phyloP scores from a whole-genome alignment of 179 eudicot species.

The Beta lomatogona region DNA sequence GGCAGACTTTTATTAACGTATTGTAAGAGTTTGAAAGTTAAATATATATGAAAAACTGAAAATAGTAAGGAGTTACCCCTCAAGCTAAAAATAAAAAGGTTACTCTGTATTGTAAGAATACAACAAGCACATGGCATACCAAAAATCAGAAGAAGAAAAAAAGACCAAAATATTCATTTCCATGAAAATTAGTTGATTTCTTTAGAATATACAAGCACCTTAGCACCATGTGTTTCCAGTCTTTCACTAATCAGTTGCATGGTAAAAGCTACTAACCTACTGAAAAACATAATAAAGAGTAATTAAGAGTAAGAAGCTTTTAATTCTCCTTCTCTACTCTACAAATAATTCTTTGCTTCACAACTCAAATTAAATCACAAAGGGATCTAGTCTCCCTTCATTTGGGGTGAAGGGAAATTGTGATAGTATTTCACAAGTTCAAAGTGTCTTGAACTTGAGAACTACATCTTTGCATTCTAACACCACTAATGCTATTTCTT shows the following conservation, averaged over 20 bases:
- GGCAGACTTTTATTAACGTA: too few species aligned
- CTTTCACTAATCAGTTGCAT: not conserved
- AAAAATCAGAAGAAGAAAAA: not conserved
- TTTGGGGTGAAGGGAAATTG: not conserved
- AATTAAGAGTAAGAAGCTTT: conserved; percentile 1
- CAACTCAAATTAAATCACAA: not conserved
- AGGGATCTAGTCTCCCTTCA: not conserved
- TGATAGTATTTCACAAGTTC: conserved; percentile 21
- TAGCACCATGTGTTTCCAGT: conserved; percentile 8
- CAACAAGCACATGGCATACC: not conserved
- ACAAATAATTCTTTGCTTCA: not conserved
- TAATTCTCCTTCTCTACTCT: conserved; percentile 8
- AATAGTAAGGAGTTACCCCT: too few species aligned
- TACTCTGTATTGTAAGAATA: not conserved
- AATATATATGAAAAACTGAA: too few species aligned
- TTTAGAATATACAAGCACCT: conserved; percentile 29
- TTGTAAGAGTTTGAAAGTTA: too few species aligned
- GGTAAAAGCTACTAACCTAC: not conserved
- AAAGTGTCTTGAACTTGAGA: conserved; percentile 51
- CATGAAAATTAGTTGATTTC: conserved; percentile 12
- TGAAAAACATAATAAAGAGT: not conserved
- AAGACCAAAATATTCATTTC: not conserved
- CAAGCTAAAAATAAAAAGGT: too few species aligned
- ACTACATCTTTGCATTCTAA: conserved; percentile 67
- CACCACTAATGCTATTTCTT: conserved; percentile 74